Percentiles rank a stretch among this genome's conserved stretches.
Evolutionary conservation across 208 protist genomes (phyloP).

Genomic region (Phytomonas francai): DNA sequence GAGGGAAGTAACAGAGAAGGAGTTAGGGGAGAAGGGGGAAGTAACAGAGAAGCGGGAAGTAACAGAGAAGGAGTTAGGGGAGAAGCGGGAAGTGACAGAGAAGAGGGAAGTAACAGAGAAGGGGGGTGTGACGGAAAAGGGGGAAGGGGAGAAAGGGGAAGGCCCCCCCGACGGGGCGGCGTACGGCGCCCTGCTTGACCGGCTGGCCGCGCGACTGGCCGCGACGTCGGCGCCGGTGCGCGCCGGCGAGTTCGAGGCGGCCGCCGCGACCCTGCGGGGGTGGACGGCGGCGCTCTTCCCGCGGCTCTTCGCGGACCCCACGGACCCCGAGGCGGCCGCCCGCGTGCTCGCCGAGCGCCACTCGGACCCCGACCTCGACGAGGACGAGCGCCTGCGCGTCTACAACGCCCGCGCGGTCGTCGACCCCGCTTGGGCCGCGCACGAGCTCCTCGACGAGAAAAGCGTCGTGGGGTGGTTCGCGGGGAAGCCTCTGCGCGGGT

Average conservation of each 20-base stretch:
- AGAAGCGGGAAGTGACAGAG: background rate
- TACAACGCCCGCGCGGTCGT: constrained; percentile 80
- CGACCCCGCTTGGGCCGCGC: constrained; percentile 48
- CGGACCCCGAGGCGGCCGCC: constrained; percentile 25
- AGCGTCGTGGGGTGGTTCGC: constrained; percentile 69
- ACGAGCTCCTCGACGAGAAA: constrained; percentile 37
- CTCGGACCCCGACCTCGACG: constrained; percentile 66
- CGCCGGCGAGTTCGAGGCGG: constrained; percentile 29
- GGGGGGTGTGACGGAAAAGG: background rate
- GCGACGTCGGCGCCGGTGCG: too few relatives aligned
- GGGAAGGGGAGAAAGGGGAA: background rate
- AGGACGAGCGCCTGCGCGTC: constrained; percentile 56
- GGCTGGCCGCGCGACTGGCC: constrained; percentile 28
- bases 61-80: too few relatives aligned
- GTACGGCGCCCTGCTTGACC: constrained; percentile 26
- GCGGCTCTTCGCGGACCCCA: constrained; percentile 26
- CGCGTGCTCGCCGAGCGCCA: constrained; percentile 35
- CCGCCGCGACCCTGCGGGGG: constrained; percentile 23
- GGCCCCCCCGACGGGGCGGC: background rate
- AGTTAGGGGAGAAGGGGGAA: background rate
- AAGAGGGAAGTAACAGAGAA: background rate
- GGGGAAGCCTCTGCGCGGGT: constrained; percentile 52
- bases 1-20: background rate
- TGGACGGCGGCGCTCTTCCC: constrained; percentile 42
- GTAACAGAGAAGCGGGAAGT: too few relatives aligned